Evolutionary conservation across 129 eudicot genomes (phyloP).

Genomic region (Centaurea solstitialis): DNA sequence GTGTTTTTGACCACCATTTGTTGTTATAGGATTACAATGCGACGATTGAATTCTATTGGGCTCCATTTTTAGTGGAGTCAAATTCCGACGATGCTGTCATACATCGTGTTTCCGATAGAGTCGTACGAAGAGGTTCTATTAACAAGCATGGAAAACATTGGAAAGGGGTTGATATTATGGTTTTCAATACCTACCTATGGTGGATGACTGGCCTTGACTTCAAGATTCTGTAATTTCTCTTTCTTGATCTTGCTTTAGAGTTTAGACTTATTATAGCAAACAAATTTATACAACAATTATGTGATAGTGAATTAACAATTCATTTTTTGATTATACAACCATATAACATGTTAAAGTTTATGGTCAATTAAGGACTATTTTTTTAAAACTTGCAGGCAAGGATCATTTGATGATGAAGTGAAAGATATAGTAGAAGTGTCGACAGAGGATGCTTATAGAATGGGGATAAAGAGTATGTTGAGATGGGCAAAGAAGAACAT

Average conservation of each 20-base stretch:
- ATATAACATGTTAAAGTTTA: neutral
- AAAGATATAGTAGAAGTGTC: conserved; percentile 58
- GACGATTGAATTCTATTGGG: conserved; percentile 97
- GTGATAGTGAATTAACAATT: neutral
- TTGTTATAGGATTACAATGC: conserved; percentile 74
- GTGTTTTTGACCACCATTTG: neutral
- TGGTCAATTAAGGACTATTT: neutral
- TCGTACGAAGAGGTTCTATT: conserved; percentile 85
- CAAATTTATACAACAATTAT: neutral
- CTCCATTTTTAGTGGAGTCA: conserved; percentile 91
- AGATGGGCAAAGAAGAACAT: conserved; percentile 88
- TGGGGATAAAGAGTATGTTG: conserved; percentile 91
- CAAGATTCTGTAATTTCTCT: conserved; percentile 64
- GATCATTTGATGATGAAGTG: conserved; percentile 77
- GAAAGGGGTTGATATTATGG: conserved; percentile 95
- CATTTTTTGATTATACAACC: neutral
- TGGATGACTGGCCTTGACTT: conserved; percentile 92
- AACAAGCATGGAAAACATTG: conserved; percentile 81
- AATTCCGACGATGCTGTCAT: conserved; percentile 78
- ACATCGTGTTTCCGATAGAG: conserved; percentile 76
- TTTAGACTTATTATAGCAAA: neutral
- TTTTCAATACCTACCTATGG: conserved; percentile 97
- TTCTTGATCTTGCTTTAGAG: neutral
- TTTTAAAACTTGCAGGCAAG: conserved; percentile 53
- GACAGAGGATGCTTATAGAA: conserved; percentile 86